Evolutionary conservation across 1,284 basidiomycete species (phyloP).

Genomic region (Puccinia hordei): DNA sequence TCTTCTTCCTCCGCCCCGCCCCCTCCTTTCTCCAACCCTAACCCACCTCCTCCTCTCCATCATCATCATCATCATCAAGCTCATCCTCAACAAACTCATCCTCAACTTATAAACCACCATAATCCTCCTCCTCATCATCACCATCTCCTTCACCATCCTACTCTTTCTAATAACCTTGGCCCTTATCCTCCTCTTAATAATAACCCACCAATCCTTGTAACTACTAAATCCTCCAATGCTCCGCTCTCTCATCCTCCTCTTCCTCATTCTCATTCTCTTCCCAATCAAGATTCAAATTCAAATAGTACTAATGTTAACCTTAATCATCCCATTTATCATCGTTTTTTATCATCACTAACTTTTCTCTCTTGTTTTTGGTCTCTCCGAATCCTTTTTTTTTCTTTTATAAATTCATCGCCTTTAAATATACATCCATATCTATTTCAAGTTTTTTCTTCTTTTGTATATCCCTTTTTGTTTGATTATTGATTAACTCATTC

Average conservation of each 20-base stretch:
- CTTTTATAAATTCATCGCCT: background rate
- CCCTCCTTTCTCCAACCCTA: background rate
- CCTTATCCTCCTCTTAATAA: conserved; percentile 75
- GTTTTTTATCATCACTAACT: background rate
- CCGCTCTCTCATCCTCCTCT: background rate
- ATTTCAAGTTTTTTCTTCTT: background rate
- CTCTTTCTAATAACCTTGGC: conserved; percentile 59
- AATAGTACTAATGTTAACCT: no score
- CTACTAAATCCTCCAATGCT: background rate
- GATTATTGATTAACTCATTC: background rate
- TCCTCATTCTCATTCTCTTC: background rate
- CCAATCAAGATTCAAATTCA: conserved; percentile 59
- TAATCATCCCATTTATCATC: conserved; percentile 69
- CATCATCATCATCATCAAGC: background rate
- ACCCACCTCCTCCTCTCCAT: background rate
- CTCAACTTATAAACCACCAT: no score
- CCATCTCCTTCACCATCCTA: conserved; percentile 59
- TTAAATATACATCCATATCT: background rate
- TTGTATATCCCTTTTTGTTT: background rate
- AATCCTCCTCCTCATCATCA: conserved; percentile 62
- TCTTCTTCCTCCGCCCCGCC: background rate
- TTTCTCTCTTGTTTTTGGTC: background rate
- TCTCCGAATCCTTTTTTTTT: background rate
- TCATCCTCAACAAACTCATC: conserved; percentile 55
- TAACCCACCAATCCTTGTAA: conserved; percentile 54